phyloP scores from a whole-genome alignment of 2,329 filamentous ascomycete genomes.

The Cadophora sp. region DNA sequence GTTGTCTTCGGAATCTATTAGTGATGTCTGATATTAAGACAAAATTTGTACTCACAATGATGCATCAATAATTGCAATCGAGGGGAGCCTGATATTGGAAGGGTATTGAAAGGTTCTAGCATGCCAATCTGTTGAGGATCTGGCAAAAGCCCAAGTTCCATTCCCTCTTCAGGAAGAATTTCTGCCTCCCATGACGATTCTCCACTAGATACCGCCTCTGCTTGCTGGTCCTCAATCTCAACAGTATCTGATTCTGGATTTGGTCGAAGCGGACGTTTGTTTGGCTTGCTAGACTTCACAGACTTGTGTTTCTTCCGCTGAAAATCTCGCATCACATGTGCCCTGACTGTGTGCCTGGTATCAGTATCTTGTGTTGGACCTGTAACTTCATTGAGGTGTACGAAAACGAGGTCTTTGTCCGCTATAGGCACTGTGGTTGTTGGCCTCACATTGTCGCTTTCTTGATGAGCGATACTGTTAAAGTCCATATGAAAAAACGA shows the following conservation, averaged over 20 bases:
- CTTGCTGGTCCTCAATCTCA: not conserved
- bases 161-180: not conserved
- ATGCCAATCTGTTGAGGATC: constrained; percentile 1
- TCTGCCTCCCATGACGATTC: not conserved
- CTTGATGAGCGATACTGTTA: not conserved
- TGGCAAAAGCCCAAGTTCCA: not conserved
- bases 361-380: constrained; percentile 2
- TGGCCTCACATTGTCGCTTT: not conserved
- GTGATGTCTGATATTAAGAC: not conserved
- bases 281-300: not conserved
- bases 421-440: not conserved
- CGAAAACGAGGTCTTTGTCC: constrained; percentile 1
- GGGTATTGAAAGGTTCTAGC: constrained; percentile 1
- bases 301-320: constrained; percentile 5
- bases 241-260: too few relatives aligned
- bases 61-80: constrained; percentile 3
- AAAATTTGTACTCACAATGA: not conserved
- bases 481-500: constrained; percentile 7
- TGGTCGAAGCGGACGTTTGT: not conserved
- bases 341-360: not conserved
- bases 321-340: constrained; percentile 9
- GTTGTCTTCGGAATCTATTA: not conserved
- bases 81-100: not conserved
- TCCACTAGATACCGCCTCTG: not conserved
- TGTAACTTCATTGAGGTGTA: constrained; percentile 5